Evolutionary conservation across 2,329 filamentous ascomycete species (phyloP).

Genomic region (Polychaeton citri): DNA sequence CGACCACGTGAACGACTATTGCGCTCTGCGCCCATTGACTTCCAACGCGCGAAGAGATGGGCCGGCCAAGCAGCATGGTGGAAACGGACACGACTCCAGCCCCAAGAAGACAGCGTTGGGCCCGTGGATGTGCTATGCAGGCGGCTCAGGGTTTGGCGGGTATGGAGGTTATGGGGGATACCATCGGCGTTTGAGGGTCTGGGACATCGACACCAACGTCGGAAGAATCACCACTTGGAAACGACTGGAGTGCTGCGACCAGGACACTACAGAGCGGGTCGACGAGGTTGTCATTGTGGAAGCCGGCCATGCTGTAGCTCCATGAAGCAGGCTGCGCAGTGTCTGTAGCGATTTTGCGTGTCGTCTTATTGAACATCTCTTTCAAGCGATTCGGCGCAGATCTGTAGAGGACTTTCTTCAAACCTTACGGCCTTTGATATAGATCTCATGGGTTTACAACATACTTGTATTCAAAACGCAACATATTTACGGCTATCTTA

Average conservation of each 20-base stretch:
- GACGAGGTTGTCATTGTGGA: conserved; percentile 51
- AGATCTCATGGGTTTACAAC: too few species aligned
- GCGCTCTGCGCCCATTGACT: conserved; percentile 43
- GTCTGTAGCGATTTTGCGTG: too few species aligned
- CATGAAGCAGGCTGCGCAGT: too few species aligned
- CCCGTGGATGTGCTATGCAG: conserved; percentile 97
- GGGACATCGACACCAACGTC: conserved; percentile 85
- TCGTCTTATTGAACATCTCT: too few species aligned
- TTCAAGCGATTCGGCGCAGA: too few species aligned
- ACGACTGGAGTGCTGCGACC: conserved; percentile 52
- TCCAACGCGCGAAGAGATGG: neutral
- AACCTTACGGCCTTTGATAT: too few species aligned
- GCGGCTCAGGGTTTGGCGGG: conserved; percentile 81
- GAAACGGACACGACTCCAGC: conserved; percentile 27
- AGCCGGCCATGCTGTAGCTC: conserved; percentile 38
- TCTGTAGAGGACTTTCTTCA: too few species aligned
- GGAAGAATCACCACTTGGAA: conserved; percentile 88
- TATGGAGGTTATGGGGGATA: conserved; percentile 87
- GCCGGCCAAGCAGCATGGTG: conserved; percentile 1
- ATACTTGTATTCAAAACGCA: too few species aligned
- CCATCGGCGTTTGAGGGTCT: conserved; percentile 71
- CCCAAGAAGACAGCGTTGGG: conserved; percentile 11
- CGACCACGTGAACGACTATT: conserved; percentile 96
- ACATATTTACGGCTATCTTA: too few species aligned
- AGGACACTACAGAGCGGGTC: conserved; percentile 37